Conservation (phyloP, 192 early-diverging fungal species). For the Fimicolochytrium jonesii region DNA sequence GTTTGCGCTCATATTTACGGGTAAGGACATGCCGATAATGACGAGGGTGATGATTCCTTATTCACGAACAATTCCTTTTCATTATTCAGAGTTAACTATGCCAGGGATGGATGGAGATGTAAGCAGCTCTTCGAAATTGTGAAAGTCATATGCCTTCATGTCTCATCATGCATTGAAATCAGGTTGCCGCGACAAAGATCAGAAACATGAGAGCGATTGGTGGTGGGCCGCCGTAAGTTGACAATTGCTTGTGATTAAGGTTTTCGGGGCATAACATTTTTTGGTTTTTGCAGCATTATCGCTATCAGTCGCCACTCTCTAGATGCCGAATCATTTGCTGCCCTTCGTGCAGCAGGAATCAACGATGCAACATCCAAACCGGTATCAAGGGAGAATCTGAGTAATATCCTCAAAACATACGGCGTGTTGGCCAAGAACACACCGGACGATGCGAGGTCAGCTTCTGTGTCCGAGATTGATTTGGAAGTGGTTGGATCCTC, state of each 20-base stretch:
- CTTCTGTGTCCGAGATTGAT: too few species aligned
- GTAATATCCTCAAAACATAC: background rate
- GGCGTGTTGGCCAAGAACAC: slow-evolving; percentile 4
- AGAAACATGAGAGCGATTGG: slow-evolving; percentile 8
- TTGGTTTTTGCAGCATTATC: too few species aligned
- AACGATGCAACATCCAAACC: slow-evolving; percentile 23
- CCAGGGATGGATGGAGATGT: slow-evolving; percentile 17
- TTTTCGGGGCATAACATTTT: too few species aligned
- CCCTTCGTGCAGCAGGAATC: slow-evolving; percentile 12
- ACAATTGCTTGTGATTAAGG: too few species aligned
- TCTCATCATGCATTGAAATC: too few species aligned
- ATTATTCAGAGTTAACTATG: background rate
- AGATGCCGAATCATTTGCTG: background rate
- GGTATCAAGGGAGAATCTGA: background rate
- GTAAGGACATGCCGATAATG: too few species aligned
- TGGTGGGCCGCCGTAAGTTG: background rate
- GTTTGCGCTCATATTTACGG: slow-evolving; percentile 23
- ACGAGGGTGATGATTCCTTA: too few species aligned
- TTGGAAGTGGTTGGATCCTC: too few species aligned
- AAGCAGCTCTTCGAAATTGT: background rate
- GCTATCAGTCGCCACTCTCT: slow-evolving; percentile 11
- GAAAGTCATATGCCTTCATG: background rate
- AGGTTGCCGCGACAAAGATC: slow-evolving; percentile 14
- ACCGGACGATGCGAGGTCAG: too few species aligned
- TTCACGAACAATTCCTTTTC: too few species aligned